Evolutionary conservation across 2,329 filamentous ascomycete species (phyloP), one percentile per base, ranked within the genome.

Genomic region (Monosporascus sp.): DNA sequence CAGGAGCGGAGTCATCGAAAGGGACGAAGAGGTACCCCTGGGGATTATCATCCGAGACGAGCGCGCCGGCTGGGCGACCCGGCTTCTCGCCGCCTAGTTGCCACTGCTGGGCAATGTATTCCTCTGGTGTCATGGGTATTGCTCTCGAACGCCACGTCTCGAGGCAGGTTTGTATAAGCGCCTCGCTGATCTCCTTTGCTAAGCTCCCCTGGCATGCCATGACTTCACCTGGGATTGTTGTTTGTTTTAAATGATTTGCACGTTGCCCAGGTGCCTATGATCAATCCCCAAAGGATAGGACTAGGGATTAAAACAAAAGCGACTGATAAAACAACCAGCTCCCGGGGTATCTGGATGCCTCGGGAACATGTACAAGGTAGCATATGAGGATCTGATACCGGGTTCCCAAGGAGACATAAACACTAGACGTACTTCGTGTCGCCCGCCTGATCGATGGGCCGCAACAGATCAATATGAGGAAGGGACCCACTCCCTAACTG

Each of bases 401-500:
- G 31, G 31, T 14, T 34, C 9, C 31, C 1, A 34, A 14, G 31
- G 11, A 34, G 11, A 34, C 31, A 14, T 34, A 14, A 34, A 34
- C 11, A 34, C 9, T 14, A 34, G 31, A 34, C 31, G 11, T 14
- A 34, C 31, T 34, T 34, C 31, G 11, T 34, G 31, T 34, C 31
- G 31, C 31, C 11, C 14, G 11, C 31, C 9, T 14, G 31, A 14
- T 34, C 31, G 9, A 34, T 34, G 9, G 31, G 11, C 5, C 31
- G 31, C 31, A 4, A 34, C 31, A 11, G 31, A 14, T 34, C 31
- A 5, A 5, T 14, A 5, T 34, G 27, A 34, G 24, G 42, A 46
- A 46, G 17, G 38, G 38, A 18, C n/a, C n/a, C 38, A 36, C 46
- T 52, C 49, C 54, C 59, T 55, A 60, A 18, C 50, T 53, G 49